Evolutionary conservation across 805 yeast genomes (phyloP).

Genomic region (Candida coleopterorum): DNA sequence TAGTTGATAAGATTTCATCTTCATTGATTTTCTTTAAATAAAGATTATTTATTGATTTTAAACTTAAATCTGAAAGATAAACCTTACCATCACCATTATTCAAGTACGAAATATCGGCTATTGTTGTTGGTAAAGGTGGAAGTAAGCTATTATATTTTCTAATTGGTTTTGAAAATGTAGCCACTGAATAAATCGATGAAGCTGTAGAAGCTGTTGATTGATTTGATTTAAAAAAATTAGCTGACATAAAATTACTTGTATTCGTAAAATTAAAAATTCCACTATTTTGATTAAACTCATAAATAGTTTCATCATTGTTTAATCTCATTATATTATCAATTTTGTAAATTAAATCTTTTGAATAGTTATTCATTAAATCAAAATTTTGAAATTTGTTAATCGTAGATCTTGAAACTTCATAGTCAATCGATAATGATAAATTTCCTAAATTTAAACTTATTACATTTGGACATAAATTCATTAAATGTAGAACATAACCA

Average conservation of each 20-base stretch:
- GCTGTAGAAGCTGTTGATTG: slow-evolving; percentile 15
- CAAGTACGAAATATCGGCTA: slow-evolving; percentile 25
- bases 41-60: slow-evolving; percentile 32
- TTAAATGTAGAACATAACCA: slow-evolving; percentile 66
- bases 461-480: slow-evolving; percentile 64
- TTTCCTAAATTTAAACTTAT: slow-evolving; percentile 52
- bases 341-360: slow-evolving; percentile 22
- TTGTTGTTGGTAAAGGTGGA: slow-evolving; percentile 30
- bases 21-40: slow-evolving; percentile 30
- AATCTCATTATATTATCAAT: slow-evolving; percentile 20
- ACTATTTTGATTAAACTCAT: background rate
- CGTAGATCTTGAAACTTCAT: slow-evolving; percentile 40
- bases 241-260: slow-evolving; percentile 2
- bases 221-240: slow-evolving; percentile 7
- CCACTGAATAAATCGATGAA: slow-evolving; percentile 22
- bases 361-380: slow-evolving; percentile 36
- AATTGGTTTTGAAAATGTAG: slow-evolving; percentile 24
- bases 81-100: slow-evolving; percentile 27
- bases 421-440: slow-evolving; percentile 64
- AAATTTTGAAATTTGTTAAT: slow-evolving; percentile 32
- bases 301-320: slow-evolving; percentile 6
- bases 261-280: background rate
- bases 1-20: slow-evolving; percentile 24
- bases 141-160: slow-evolving; percentile 35
- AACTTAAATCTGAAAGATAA: slow-evolving; percentile 36